Evolutionary conservation across 768 basidiomycete species (phyloP).

Genomic region (Crassisporium funariophilum): DNA sequence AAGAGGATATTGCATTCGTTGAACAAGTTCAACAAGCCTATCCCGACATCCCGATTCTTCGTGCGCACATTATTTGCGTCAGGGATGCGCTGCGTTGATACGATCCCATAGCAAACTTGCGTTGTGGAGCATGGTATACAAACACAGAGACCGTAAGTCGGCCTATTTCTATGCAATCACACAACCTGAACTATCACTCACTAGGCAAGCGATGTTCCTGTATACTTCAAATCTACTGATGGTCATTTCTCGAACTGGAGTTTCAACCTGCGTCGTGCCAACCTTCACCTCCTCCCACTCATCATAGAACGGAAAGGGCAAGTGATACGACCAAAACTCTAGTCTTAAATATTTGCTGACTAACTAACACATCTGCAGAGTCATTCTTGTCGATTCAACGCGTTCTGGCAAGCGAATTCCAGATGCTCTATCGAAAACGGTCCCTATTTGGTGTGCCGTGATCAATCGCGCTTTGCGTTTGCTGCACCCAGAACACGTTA

Average conservation of each 20-base stretch:
- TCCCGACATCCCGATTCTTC: constrained; percentile 54
- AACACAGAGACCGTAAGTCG: constrained; percentile 61
- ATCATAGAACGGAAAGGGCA: constrained; percentile 63
- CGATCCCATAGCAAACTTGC: constrained; percentile 69
- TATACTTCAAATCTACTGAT: constrained; percentile 93
- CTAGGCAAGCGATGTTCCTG: constrained; percentile 43
- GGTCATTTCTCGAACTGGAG: constrained; percentile 85
- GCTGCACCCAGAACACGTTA: constrained; percentile 29
- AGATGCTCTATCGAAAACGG: constrained; percentile 90
- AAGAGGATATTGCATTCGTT: constrained; percentile 76
- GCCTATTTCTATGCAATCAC: constrained; percentile 3
- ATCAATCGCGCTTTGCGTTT: constrained; percentile 65
- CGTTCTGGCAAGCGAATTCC: constrained; percentile 92
- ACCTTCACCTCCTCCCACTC: constrained; percentile 73
- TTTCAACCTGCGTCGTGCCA: constrained; percentile 83
- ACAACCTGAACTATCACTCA: constrained; percentile 1
- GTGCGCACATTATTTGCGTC: constrained; percentile 32
- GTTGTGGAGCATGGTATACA: constrained; percentile 95
- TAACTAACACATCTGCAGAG: constrained; percentile 38
- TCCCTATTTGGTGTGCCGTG: constrained; percentile 94
- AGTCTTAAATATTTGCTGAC: constrained; percentile 1
- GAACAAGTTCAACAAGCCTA: constrained; percentile 44
- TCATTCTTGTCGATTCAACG: constrained; percentile 91
- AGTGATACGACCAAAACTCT: constrained; percentile 18
- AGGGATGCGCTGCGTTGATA: constrained; percentile 1